These are phyloP conservation scores for Closterium sp. DNA, from an alignment of 139 green algal genomes.

Conservation along the genomic window DNA sequence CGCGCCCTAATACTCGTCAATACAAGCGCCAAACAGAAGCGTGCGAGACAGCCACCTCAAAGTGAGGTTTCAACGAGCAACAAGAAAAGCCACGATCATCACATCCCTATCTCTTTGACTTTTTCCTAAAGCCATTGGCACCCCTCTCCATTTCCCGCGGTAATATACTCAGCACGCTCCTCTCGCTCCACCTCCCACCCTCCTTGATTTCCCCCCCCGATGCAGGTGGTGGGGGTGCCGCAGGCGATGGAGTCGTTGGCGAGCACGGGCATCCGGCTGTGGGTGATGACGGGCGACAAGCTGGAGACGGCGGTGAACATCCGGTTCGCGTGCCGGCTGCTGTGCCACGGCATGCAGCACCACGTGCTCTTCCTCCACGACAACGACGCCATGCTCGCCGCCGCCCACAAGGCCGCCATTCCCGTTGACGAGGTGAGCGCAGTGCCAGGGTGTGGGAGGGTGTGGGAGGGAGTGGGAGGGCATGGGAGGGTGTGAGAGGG, in stretches of 20 bases:
- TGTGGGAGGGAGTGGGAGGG: not conserved
- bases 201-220: not conserved
- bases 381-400: slow-evolving; percentile 40
- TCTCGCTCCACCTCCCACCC: slow-evolving; percentile 45
- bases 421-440: not conserved
- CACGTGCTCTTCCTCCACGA: slow-evolving; percentile 26
- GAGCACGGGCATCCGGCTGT: slow-evolving; percentile 59
- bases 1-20: no score
- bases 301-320: slow-evolving; percentile 70
- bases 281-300: slow-evolving; percentile 72
- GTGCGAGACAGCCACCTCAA: no score
- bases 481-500: not conserved
- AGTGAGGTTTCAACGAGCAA: no score
- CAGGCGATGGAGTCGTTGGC: slow-evolving; percentile 52
- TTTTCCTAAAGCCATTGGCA: not conserved
- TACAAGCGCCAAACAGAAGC: no score
- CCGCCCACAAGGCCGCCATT: not conserved
- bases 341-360: slow-evolving; percentile 48
- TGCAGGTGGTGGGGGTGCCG: slow-evolving; percentile 76
- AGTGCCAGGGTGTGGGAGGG: not conserved
- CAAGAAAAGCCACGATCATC: not conserved
- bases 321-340: slow-evolving; percentile 61
- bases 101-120: not conserved
- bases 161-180: not conserved
- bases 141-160: not conserved